Evolutionary conservation across 176 grass and related monocot species (phyloP), one percentile per base, ranked within the genome.

Genomic region (Hyparrhenia diplandra): DNA sequence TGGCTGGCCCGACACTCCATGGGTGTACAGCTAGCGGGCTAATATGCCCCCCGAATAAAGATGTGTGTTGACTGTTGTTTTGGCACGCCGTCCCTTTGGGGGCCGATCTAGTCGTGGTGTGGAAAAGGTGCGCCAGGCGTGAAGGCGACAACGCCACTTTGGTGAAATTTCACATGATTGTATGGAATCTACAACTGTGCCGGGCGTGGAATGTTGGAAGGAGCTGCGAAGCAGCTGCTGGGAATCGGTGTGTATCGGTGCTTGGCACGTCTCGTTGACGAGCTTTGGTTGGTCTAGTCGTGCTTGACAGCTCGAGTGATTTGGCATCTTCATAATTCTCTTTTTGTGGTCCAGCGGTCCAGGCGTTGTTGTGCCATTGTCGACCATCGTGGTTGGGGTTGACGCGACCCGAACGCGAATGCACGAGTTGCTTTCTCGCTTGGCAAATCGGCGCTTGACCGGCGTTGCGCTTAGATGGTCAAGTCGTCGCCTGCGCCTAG

Each of bases 1-100:
- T n/a, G 21, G 36, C 66, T 13, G 11, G 36, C 40, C 63, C 79
- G 34, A 41, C 77, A 13, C 74, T 82, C 65, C 37, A 32, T 25
- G 39, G 74, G 39, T 73, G 68, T 49, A 65, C 75, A 31, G 7
- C 54, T 20, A 23, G 47, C 36, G 31, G 55, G 54, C 47, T 11
- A 12, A 58, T 61, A 68, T 74, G 39, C 18, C 35, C 9, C 7
- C 43, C 54, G 7, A 89, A 75, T 80, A 80, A 63, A 52, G 42
- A 31, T 54, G 9, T 41, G 36, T 62, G 40, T 18, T 20, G 30
- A 23, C 55, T 58, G 21, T n/a, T 60, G 23, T 16, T 43, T 37
- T 14, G 58, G 67, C 58, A 58, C 57, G 21, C 25, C 30, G 13
- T 55, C 29, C 24, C 51, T 73, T 16, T 1, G 32, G 4, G 45